These are phyloP conservation scores for Rhodotorula taiwanensis DNA, from an alignment of 768 basidiomycete genomes.

Conservation along the genomic window DNA sequence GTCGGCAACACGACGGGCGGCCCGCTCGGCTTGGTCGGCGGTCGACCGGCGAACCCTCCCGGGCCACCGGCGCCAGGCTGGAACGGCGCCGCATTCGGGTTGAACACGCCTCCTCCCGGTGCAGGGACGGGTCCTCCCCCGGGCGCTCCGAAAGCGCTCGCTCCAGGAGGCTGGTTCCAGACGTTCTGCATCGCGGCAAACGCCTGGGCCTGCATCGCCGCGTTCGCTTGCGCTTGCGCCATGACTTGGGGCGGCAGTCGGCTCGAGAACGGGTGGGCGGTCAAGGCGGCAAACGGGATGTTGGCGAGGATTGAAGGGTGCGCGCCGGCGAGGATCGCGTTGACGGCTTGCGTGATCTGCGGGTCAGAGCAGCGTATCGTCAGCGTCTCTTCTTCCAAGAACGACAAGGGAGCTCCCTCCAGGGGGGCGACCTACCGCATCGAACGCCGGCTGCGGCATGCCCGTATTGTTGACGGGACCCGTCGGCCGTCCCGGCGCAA, in stretches of 20 bases:
- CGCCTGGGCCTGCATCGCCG: conserved; percentile 33
- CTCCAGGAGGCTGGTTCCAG: conserved; percentile 17
- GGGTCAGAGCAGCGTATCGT: background rate
- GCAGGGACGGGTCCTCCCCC: background rate
- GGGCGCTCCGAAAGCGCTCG: background rate
- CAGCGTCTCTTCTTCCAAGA: too few species aligned
- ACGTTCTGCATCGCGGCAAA: conserved; percentile 35
- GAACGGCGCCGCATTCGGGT: conserved; percentile 25
- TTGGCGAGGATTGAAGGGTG: conserved; percentile 26
- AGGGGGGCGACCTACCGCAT: conserved; percentile 14
- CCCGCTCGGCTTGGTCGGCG: conserved; percentile 11
- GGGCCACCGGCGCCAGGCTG: conserved; percentile 33
- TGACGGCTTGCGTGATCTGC: conserved; percentile 33
- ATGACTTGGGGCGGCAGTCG: conserved; percentile 28
- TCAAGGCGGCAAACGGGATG: conserved; percentile 30
- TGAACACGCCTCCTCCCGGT: conserved; percentile 11
- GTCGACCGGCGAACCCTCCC: conserved; percentile 23
- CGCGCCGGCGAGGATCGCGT: conserved; percentile 28
- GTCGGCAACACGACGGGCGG: conserved; percentile 43
- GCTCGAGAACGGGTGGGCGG: conserved; percentile 15
- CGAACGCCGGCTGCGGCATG: conserved; percentile 28
- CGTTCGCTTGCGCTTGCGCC: conserved; percentile 31
- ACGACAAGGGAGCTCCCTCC: too few species aligned
- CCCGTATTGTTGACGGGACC: conserved; percentile 21
- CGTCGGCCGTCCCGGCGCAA: conserved; percentile 18